These are phyloP conservation scores for Microthlaspi erraticum DNA, from an alignment of 345 rosid genomes.

Conservation along the genomic window DNA sequence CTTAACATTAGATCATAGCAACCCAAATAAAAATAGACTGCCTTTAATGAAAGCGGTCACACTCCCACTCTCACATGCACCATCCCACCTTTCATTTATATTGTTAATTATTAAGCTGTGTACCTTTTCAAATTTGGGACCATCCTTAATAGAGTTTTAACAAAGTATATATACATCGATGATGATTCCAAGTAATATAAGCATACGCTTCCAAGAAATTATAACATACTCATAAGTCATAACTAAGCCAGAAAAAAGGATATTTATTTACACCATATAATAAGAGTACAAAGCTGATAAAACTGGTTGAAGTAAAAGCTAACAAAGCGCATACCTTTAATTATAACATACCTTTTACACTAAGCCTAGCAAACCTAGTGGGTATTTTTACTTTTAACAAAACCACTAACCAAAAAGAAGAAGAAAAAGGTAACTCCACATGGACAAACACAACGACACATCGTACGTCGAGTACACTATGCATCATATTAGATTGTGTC, in stretches of 20 bases:
- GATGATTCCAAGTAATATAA: background rate
- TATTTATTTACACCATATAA: slow-evolving; percentile 31
- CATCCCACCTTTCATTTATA: slow-evolving; percentile 29
- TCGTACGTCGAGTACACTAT: slow-evolving; percentile 35
- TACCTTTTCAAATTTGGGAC: slow-evolving; percentile 28
- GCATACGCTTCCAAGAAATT: background rate
- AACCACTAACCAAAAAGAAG: slow-evolving; percentile 21
- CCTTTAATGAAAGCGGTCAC: slow-evolving; percentile 33
- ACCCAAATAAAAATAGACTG: slow-evolving; percentile 19
- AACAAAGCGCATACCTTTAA: slow-evolving; percentile 35
- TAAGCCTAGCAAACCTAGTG: slow-evolving; percentile 36
- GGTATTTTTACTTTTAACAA: slow-evolving; percentile 28
- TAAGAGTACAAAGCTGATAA: background rate
- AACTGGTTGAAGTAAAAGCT: slow-evolving; percentile 28
- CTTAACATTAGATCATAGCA: slow-evolving; percentile 20
- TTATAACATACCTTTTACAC: slow-evolving; percentile 31
- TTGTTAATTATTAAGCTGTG: slow-evolving; percentile 6
- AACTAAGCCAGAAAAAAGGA: background rate
- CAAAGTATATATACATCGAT: background rate
- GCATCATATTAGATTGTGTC: slow-evolving; percentile 41
- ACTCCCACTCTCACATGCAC: slow-evolving; percentile 41
- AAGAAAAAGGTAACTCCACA: slow-evolving; percentile 30
- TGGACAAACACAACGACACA: slow-evolving; percentile 28
- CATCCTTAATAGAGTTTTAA: slow-evolving; percentile 11
- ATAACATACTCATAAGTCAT: background rate